A percentile compares a stretch with the other conserved stretches of the same genome.
Conservation (phyloP, 352 stramenopile genomes). For the Saprolegnia parasitica region DNA sequence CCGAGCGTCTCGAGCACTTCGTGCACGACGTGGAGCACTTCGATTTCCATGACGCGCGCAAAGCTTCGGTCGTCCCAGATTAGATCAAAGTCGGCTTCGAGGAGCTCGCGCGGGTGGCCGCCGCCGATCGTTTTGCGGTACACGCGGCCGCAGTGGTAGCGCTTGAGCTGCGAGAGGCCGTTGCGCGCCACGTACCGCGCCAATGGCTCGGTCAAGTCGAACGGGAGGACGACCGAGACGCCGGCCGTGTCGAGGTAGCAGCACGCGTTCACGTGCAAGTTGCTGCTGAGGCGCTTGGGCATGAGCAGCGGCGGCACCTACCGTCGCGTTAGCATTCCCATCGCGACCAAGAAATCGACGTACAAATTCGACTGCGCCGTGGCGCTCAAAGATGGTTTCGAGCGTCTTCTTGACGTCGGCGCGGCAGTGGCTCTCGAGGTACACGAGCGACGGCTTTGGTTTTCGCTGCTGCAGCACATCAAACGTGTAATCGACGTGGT, state of each 20-base stretch:
- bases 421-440: conserved; percentile 26
- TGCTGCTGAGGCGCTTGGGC: conserved; percentile 52
- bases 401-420: conserved; percentile 64
- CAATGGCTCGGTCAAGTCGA: conserved; percentile 78
- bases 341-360: background rate
- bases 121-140: conserved; percentile 66
- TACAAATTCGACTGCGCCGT: conserved; percentile 66
- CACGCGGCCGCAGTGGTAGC: conserved; percentile 80
- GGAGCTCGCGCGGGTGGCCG: conserved; percentile 72
- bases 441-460: conserved; percentile 12
- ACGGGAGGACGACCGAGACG: conserved; percentile 75
- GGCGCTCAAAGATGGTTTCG: conserved; percentile 78
- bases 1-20: conserved; percentile 63
- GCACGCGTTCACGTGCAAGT: conserved; percentile 70
- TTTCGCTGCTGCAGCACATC: conserved; percentile 53
- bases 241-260: conserved; percentile 67
- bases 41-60: conserved; percentile 69
- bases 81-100: conserved; percentile 79
- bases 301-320: conserved; percentile 66
- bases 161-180: conserved; percentile 76
- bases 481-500: conserved; percentile 83
- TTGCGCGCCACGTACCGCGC: conserved; percentile 76
- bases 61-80: conserved; percentile 70
- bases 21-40: conserved; percentile 70
- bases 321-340: background rate